Evolutionary conservation across 148 eudicot genomes (phyloP).

Genomic region (Camellia lanceoleosa): DNA sequence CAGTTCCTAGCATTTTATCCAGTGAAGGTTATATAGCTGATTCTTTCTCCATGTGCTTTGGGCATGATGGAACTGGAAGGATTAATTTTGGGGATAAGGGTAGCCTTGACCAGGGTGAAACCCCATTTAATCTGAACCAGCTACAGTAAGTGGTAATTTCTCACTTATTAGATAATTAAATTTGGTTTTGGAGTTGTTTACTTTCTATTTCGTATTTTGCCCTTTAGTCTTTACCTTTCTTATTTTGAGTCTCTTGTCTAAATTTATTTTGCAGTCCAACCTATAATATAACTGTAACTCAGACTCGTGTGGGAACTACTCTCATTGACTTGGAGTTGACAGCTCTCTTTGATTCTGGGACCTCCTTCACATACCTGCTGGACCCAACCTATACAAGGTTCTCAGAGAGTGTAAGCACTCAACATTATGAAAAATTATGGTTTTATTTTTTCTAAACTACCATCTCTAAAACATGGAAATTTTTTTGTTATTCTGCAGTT

Average conservation of each 20-base stretch:
- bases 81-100: slow-evolving; percentile 93
- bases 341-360: slow-evolving; percentile 88
- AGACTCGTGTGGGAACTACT: slow-evolving; percentile 66
- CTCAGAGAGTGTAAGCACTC: slow-evolving; percentile 18
- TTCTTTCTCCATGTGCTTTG: slow-evolving; percentile 96
- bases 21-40: slow-evolving; percentile 72
- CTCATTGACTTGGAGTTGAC: slow-evolving; percentile 51
- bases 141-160: slow-evolving; percentile 74
- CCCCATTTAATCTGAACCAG: slow-evolving; percentile 70
- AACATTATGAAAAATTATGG: not conserved
- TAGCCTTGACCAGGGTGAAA: slow-evolving; percentile 60
- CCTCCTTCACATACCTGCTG: slow-evolving; percentile 80
- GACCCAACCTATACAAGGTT: slow-evolving; percentile 56
- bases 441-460: not conserved
- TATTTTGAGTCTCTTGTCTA: not conserved
- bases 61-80: slow-evolving; percentile 84
- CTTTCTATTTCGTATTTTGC: not conserved
- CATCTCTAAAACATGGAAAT: not conserved
- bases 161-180: slow-evolving; percentile 24
- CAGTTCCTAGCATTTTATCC: slow-evolving; percentile 83
- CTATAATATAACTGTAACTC: slow-evolving; percentile 59
- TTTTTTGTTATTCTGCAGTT: slow-evolving; percentile 15
- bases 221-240: not conserved
- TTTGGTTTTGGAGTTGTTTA: slow-evolving; percentile 5
- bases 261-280: slow-evolving; percentile 56